Base-by-base conservation (phyloP, 1,139 yeast genomes). In the Pichia sp. region DNA sequence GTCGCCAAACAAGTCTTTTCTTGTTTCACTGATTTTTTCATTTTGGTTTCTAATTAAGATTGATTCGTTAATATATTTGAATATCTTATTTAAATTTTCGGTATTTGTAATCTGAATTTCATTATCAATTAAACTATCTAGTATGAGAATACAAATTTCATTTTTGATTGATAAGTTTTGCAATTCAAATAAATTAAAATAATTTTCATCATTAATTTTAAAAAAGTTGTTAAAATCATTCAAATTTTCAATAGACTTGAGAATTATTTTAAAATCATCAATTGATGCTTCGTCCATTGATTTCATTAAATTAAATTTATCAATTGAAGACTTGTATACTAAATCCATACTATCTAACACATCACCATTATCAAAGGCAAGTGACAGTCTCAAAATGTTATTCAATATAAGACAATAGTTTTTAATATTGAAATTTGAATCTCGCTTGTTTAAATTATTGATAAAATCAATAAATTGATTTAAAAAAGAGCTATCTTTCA, bases 391-490 rank as follows among this genome's bases (percentile, higher is more conserved):
- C 38, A 83, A 70, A 31, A 85, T 71, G 14, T 84, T 76, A 43
- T 78, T 80, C 36, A 87, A 66, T 24, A 88, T 68, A 1, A 74
- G 69, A 6, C 86, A 72, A 44, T 78, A 77, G 49, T 85, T 93
- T 35, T 74, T 77, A 19, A 76, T 57, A 0, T 88, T 67, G 22
- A 88, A 62, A 39, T 80, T 83, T 0, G 86, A 81, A 44, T 82
- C 77, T 8, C 69, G 61, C 39, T 74, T 68, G 42, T 70, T 68
- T 23, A 86, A 60, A 35, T 70, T 70, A 28, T 68, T 61, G 45
- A 84, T 72, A 54, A 83, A 85, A 9, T 64, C 61, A 80, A 91
- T 80, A 57, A 87, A 83, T 18, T 66, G 69, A 29, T 69, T 70
- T 55, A 85, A 80, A 33, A 81, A 61, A 43, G 59, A 55, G 16